These are phyloP conservation scores for Phytophthora macrochlamydospora DNA, from an alignment of 352 stramenopile genomes.

Conservation along the genomic window DNA sequence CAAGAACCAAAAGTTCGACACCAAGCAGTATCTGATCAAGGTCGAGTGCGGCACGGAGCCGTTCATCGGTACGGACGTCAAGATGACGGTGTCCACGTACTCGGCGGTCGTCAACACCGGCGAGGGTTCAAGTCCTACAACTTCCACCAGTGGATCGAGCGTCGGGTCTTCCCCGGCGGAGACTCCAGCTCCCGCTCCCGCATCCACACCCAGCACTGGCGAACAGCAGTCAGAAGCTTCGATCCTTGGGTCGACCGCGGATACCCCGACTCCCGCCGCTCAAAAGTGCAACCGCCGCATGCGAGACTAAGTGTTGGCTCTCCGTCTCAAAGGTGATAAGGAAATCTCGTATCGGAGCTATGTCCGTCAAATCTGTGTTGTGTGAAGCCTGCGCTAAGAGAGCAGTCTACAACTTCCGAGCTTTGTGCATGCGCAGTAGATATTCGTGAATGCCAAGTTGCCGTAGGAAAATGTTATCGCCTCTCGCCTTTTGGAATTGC, in stretches of 20 bases:
- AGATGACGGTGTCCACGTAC: conserved; percentile 38
- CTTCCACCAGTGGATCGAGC: conserved; percentile 1
- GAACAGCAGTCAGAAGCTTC: too few relatives aligned
- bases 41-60: conserved; percentile 49
- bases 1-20: conserved; percentile 34
- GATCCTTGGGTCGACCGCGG: not conserved
- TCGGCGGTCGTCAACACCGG: conserved; percentile 31
- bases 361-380: too few relatives aligned
- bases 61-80: conserved; percentile 35
- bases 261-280: not conserved
- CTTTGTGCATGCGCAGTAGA: not conserved
- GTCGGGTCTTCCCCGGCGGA: not conserved
- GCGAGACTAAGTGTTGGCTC: not conserved
- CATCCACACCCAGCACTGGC: conserved; percentile 2
- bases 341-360: too few relatives aligned
- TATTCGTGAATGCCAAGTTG: too few relatives aligned
- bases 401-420: not conserved
- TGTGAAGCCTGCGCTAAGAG: not conserved
- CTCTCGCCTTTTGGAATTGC: too few relatives aligned
- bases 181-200: not conserved
- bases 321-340: not conserved
- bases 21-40: conserved; percentile 42
- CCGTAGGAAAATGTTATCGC: too few relatives aligned
- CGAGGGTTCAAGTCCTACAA: not conserved
- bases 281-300: not conserved